These are phyloP conservation scores for Nakazawaea ishiwadae DNA, from an alignment of 805 yeast species.

Conservation along the genomic window DNA sequence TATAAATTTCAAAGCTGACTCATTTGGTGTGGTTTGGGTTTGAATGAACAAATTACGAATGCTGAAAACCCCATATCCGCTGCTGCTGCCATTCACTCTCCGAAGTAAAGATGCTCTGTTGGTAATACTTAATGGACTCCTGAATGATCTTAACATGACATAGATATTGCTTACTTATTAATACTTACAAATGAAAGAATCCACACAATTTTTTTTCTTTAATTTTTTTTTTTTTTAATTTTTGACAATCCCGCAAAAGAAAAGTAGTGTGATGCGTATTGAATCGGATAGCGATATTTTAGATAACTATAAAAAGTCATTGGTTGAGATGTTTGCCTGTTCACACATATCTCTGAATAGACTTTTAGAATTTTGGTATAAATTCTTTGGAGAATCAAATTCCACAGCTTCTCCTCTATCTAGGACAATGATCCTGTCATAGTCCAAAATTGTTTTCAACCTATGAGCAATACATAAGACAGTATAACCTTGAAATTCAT, in stretches of 20 bases:
- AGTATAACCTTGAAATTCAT: conserved; percentile 49
- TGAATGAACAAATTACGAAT: conserved; percentile 53
- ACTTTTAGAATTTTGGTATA: conserved; percentile 44
- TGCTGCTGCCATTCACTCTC: conserved; percentile 17
- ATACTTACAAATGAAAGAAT: too few relatives aligned
- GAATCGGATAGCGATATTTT: too few relatives aligned
- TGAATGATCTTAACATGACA: too few relatives aligned
- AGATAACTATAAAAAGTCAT: too few relatives aligned
- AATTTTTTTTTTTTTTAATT: too few relatives aligned
- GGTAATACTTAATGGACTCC: too few relatives aligned
- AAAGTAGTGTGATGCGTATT: too few relatives aligned
- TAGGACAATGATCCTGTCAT: conserved; percentile 76
- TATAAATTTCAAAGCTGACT: conserved; percentile 76
- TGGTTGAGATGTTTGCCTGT: conserved; percentile 30
- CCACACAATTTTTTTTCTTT: too few relatives aligned
- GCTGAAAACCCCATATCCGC: neutral
- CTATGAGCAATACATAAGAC: conserved; percentile 60
- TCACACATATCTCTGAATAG: conserved; percentile 37
- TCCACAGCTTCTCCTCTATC: conserved; percentile 76
- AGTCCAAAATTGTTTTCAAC: conserved; percentile 61
- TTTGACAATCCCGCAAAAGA: too few relatives aligned
- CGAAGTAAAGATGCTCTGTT: too few relatives aligned
- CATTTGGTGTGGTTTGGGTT: conserved; percentile 83
- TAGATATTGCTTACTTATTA: too few relatives aligned
- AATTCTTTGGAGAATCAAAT: conserved; percentile 65